These are phyloP conservation scores for Primulina eburnea DNA, from an alignment of 257 asterid genomes.

Conservation along the genomic window DNA sequence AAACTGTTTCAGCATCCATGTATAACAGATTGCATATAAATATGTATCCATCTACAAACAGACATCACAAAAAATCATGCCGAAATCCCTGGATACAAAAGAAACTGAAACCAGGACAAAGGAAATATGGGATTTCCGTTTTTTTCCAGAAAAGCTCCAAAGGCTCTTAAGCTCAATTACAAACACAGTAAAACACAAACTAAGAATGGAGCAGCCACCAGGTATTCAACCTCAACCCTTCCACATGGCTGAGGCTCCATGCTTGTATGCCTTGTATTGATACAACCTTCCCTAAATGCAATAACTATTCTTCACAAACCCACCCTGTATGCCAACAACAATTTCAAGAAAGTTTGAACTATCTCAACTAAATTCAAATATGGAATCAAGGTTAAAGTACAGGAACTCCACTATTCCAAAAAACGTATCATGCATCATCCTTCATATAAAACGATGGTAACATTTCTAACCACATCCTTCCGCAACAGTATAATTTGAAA, in stretches of 20 bases:
- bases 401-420: background rate
- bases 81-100: no score
- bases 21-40: background rate
- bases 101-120: no score
- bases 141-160: no score
- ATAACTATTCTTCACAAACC: conserved; percentile 6
- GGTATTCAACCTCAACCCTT: background rate
- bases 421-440: background rate
- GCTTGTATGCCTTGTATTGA: background rate
- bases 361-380: conserved; percentile 1
- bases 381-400: background rate
- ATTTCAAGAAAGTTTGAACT: background rate
- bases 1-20: background rate
- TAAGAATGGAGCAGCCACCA: no score
- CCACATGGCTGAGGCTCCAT: background rate
- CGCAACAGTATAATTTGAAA: background rate
- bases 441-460: no score
- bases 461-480: background rate
- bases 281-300: background rate
- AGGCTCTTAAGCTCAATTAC: no score
- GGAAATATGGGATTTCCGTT: no score
- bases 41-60: background rate
- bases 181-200: no score
- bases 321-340: background rate
- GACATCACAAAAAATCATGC: background rate